Evolutionary conservation across 441 rosid species (phyloP).

Genomic region (Erodium trifolium): DNA sequence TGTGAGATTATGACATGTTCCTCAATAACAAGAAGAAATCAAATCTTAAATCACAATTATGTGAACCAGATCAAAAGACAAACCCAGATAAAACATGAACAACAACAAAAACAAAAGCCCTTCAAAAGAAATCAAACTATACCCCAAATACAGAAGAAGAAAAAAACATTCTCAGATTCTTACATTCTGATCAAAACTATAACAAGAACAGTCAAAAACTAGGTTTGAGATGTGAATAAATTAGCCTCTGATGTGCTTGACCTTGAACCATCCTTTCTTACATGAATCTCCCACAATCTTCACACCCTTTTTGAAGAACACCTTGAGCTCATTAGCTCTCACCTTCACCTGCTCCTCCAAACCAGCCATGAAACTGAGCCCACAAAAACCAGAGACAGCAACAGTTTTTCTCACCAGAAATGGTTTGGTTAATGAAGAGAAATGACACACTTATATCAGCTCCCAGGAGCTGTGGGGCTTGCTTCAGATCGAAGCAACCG

Average conservation of each 20-base stretch:
- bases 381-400: not conserved
- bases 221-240: not conserved
- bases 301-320: constrained; percentile 3
- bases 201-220: not conserved
- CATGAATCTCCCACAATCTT: constrained; percentile 13
- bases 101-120: too few relatives aligned
- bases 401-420: too few relatives aligned
- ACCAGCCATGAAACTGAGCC: not conserved
- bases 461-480: too few relatives aligned
- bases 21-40: not conserved
- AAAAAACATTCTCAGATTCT: not conserved
- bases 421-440: too few relatives aligned
- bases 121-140: not conserved
- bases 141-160: not conserved
- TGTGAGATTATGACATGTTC: too few relatives aligned
- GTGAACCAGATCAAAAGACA: not conserved
- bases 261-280: constrained; percentile 6
- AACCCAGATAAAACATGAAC: not conserved
- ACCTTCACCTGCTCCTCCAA: constrained; percentile 4
- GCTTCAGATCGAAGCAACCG: too few relatives aligned
- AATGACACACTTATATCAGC: too few relatives aligned
- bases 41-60: not conserved
- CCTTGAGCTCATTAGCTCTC: not conserved
- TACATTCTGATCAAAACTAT: not conserved
- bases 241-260: not conserved